These are phyloP conservation scores for Gossypium schwendimanii DNA, from an alignment of 441 rosid genomes.

Conservation along the genomic window DNA sequence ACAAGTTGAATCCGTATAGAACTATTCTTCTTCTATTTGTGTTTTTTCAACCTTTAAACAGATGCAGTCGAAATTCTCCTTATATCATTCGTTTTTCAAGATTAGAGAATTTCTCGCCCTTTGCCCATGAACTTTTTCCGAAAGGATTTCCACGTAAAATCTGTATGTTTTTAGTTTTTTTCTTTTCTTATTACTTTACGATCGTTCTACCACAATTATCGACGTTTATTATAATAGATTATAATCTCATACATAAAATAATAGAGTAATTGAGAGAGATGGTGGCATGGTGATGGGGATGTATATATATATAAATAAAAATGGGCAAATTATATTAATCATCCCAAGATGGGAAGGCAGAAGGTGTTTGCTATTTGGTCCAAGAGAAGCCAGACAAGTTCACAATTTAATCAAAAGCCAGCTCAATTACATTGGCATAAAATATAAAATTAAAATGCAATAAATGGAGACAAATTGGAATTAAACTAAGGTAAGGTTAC, in stretches of 20 bases:
- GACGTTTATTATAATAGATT: too few relatives aligned
- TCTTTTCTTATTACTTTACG: too few relatives aligned
- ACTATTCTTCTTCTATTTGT: too few relatives aligned
- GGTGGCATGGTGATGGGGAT: background rate
- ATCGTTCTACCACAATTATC: too few relatives aligned
- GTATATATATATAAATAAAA: background rate
- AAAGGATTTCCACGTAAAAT: too few relatives aligned
- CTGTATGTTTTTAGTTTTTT: too few relatives aligned
- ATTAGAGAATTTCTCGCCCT: too few relatives aligned
- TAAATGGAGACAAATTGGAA: slow-evolving; percentile 13
- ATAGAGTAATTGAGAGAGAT: background rate
- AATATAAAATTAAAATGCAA: background rate
- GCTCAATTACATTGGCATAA: slow-evolving; percentile 31
- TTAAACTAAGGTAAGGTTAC: slow-evolving; percentile 4
- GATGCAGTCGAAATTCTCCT: too few relatives aligned
- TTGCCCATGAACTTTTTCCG: too few relatives aligned
- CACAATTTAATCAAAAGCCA: slow-evolving; percentile 32
- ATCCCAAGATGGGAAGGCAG: slow-evolving; percentile 8
- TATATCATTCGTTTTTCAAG: too few relatives aligned
- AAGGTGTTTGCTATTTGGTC: slow-evolving; percentile 11
- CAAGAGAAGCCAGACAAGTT: slow-evolving; percentile 25
- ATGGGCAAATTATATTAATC: slow-evolving; percentile 1
- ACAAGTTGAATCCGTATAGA: too few relatives aligned
- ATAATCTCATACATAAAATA: background rate
- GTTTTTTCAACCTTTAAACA: too few relatives aligned